Percentiles rank a stretch among this genome's conserved stretches.
Conservation (phyloP, 345 rosid genomes). For the Mallotus nudiflorus region DNA sequence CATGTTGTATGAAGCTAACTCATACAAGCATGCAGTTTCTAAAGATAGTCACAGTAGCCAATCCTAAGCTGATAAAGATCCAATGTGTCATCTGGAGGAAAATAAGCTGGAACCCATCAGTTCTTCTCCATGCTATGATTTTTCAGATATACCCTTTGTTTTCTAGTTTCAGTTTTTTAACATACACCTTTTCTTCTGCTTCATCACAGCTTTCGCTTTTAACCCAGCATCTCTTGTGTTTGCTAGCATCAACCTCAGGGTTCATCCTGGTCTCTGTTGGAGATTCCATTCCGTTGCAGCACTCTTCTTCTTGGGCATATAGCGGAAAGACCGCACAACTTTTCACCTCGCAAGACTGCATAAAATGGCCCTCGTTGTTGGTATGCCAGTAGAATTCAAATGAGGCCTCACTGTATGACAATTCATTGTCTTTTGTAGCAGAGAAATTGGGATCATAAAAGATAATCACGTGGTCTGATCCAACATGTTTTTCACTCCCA, state of each 20-base stretch:
- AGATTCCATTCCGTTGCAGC: not conserved
- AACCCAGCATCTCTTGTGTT: not conserved
- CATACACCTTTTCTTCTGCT: no score
- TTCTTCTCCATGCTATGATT: no score
- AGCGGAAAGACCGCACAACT: not conserved
- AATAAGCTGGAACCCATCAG: no score
- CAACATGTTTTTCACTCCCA: not conserved
- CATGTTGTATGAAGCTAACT: no score
- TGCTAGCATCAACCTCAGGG: not conserved
- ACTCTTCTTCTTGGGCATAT: not conserved
- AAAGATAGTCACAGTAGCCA: no score
- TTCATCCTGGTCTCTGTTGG: no score
- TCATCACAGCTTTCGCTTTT: not conserved
- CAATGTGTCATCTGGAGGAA: no score
- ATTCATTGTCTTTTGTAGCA: not conserved
- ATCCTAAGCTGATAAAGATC: no score
- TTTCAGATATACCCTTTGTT: no score
- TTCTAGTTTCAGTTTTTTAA: no score
- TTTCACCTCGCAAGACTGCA: not conserved
- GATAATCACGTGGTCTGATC: not conserved
- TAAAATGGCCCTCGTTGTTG: not conserved
- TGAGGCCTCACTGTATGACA: not conserved
- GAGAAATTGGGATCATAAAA: slow-evolving; percentile 1
- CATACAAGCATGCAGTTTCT: no score
- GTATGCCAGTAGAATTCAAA: not conserved